A percentile compares a stretch with the other conserved stretches of the same genome.
Evolutionary conservation across 495 filamentous ascomycete species (phyloP).

Genomic region (Barbatosphaeria neglecta): DNA sequence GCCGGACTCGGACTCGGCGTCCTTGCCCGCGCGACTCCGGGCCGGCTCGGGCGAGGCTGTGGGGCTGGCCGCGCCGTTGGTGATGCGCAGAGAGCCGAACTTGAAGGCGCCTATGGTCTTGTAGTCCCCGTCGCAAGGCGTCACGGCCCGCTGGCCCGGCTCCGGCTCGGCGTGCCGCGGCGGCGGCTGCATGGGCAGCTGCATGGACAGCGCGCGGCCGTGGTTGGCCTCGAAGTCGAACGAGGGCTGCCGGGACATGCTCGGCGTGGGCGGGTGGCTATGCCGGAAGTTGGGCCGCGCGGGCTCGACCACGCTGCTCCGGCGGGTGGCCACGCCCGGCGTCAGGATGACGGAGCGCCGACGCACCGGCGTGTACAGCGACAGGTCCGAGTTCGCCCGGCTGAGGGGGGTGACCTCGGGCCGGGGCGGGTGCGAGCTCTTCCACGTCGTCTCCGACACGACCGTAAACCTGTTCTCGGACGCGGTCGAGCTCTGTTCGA

Average conservation of each 20-base stretch:
- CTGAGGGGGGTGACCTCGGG: slow-evolving; percentile 16
- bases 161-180: slow-evolving; percentile 8
- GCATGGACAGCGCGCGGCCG: slow-evolving; percentile 21
- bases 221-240: slow-evolving; percentile 21
- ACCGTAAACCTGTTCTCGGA: slow-evolving; percentile 24
- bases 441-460: slow-evolving; percentile 23
- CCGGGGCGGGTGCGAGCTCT: slow-evolving; percentile 21
- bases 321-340: slow-evolving; percentile 35
- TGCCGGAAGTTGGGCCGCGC: slow-evolving; percentile 17
- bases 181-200: slow-evolving; percentile 9
- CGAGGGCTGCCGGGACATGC: slow-evolving; percentile 19
- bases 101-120: slow-evolving; percentile 47
- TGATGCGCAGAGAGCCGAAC: slow-evolving; percentile 45
- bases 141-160: slow-evolving; percentile 24
- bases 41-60: slow-evolving; percentile 13
- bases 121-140: slow-evolving; percentile 36
- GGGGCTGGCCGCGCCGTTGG: slow-evolving; percentile 43
- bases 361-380: slow-evolving; percentile 35
- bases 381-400: slow-evolving; percentile 29
- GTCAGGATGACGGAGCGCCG: slow-evolving; percentile 33
- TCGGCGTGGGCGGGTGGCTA: slow-evolving; percentile 25
- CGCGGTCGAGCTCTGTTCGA: slow-evolving; percentile 16
- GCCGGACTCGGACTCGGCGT: not conserved
- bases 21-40: slow-evolving; percentile 2
- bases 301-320: slow-evolving; percentile 7